phyloP scores from a whole-genome alignment of 2,329 filamentous ascomycete genomes.

The Trichophyton rubrum region DNA sequence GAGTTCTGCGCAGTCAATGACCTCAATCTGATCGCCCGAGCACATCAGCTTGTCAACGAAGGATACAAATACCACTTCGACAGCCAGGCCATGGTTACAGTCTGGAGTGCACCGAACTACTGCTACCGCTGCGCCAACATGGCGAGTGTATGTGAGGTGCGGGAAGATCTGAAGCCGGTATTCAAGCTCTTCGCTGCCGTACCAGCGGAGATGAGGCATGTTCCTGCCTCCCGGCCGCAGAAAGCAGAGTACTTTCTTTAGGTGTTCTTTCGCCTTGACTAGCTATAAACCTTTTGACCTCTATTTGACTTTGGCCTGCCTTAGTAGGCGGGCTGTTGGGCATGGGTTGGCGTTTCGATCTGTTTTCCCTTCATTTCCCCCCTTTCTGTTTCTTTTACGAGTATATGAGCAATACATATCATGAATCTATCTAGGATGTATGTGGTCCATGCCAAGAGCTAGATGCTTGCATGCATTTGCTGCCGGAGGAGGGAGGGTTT shows the following conservation, averaged over 20 bases:
- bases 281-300: too few species aligned
- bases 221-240: constrained; percentile 32
- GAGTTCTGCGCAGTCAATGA: constrained; percentile 99
- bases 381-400: not conserved
- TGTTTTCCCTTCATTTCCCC: not conserved
- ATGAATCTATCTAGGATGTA: not conserved
- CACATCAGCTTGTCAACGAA: constrained; percentile 98
- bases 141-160: constrained; percentile 76
- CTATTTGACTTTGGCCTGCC: too few species aligned
- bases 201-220: constrained; percentile 35
- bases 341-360: not conserved
- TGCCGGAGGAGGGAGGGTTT: not conserved
- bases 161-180: constrained; percentile 70
- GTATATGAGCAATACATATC: not conserved
- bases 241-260: constrained; percentile 39
- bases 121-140: constrained; percentile 96
- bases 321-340: not conserved
- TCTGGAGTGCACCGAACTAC: constrained; percentile 80
- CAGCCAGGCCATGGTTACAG: constrained; percentile 94
- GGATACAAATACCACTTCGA: constrained; percentile 96
- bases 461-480: not conserved
- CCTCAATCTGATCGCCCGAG: constrained; percentile 84
- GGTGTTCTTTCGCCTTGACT: not conserved
- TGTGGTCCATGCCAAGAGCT: not conserved
- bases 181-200: constrained; percentile 52